Conservation (phyloP, 306 rosid species). For the Cucurbita ficifolia region DNA sequence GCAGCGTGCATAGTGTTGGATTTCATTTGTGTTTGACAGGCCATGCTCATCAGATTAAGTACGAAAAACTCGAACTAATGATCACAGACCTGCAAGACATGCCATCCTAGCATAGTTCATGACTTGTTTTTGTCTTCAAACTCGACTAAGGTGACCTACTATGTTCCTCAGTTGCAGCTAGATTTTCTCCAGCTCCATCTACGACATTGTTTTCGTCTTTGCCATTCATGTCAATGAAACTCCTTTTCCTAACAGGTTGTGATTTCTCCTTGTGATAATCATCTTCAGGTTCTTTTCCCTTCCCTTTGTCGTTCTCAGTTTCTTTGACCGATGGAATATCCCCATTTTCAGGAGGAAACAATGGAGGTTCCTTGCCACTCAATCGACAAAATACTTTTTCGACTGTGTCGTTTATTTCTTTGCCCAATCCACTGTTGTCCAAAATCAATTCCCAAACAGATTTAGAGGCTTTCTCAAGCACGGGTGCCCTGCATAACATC, state of each 20-base stretch:
- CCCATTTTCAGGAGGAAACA: slow-evolving; percentile 41
- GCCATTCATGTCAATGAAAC: slow-evolving; percentile 32
- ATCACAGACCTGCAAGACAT: neutral
- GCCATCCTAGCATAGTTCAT: neutral
- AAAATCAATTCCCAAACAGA: slow-evolving; percentile 92
- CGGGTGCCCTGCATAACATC: slow-evolving; percentile 55
- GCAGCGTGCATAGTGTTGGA: neutral
- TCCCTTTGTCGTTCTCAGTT: slow-evolving; percentile 31
- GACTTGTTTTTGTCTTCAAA: slow-evolving; percentile 3
- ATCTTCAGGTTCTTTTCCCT: slow-evolving; percentile 41
- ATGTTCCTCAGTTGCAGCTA: slow-evolving; percentile 16
- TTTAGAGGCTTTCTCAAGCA: slow-evolving; percentile 88
- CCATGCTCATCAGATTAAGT: neutral
- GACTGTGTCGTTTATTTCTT: slow-evolving; percentile 72
- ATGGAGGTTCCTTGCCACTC: slow-evolving; percentile 80
- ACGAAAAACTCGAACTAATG: neutral
- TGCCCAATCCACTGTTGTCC: slow-evolving; percentile 65
- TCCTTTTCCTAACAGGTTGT: slow-evolving; percentile 54
- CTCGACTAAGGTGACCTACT: slow-evolving; percentile 12
- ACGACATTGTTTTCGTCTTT: slow-evolving; percentile 33
- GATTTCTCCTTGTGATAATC: slow-evolving; percentile 25
- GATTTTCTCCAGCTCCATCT: slow-evolving; percentile 7
- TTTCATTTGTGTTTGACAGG: neutral
- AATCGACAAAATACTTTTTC: slow-evolving; percentile 79
- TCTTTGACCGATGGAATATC: slow-evolving; percentile 34